Evolutionary conservation across 2,329 filamentous ascomycete species (phyloP).

Genomic region (Diplodia scrobiculata): DNA sequence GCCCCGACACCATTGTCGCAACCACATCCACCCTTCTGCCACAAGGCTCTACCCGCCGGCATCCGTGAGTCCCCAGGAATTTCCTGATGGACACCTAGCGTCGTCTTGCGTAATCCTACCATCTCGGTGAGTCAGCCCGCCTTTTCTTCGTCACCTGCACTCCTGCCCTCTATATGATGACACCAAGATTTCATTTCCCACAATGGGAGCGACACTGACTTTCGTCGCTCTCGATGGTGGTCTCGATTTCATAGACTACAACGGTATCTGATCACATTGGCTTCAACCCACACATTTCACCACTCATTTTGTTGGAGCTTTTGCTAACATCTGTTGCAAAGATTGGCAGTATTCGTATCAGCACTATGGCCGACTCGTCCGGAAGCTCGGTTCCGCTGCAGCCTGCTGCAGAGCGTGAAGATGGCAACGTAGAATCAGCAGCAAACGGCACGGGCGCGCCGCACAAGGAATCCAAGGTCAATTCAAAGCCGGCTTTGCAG

Average conservation of each 20-base stretch:
- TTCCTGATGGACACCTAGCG: conserved; percentile 5
- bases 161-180: conserved; percentile 29
- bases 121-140: conserved; percentile 22
- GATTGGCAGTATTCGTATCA: neutral
- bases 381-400: neutral
- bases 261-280: conserved; percentile 44
- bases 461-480: conserved; percentile 14
- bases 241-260: conserved; percentile 42
- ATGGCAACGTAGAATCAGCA: conserved; percentile 15
- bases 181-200: conserved; percentile 30
- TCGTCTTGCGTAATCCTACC: neutral
- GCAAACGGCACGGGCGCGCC: conserved; percentile 19
- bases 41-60: neutral
- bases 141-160: conserved; percentile 10
- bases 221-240: conserved; percentile 40
- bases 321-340: conserved; percentile 15
- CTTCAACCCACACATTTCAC: neutral
- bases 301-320: neutral
- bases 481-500: conserved; percentile 30
- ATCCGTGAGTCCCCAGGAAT: neutral
- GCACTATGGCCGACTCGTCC: conserved; percentile 13
- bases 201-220: conserved; percentile 33
- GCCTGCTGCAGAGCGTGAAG: neutral
- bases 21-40: neutral
- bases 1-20: conserved; percentile 15